phyloP scores from a whole-genome alignment of 1,139 yeast species.

The Yamadazyma trypodendri region DNA sequence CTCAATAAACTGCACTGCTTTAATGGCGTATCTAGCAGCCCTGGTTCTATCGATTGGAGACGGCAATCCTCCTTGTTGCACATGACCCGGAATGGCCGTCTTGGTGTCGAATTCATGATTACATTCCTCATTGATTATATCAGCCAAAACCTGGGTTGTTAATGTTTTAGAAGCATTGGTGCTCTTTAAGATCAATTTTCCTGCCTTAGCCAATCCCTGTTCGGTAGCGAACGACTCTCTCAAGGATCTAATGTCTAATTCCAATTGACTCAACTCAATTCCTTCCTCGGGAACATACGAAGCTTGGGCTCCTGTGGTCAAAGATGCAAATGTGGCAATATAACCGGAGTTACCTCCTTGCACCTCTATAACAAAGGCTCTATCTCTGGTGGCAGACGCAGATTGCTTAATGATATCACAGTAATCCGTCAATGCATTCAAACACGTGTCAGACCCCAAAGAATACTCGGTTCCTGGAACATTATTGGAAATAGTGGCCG shows the following conservation, averaged over 20 bases:
- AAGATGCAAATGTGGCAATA: constrained; percentile 84
- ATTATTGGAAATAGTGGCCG: constrained; percentile 93
- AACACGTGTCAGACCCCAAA: constrained; percentile 89
- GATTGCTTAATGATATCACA: constrained; percentile 95
- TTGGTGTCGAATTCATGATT: constrained; percentile 69
- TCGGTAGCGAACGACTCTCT: constrained; percentile 69
- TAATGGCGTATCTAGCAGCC: constrained; percentile 87
- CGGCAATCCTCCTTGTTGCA: constrained; percentile 96
- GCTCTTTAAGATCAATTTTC: constrained; percentile 68
- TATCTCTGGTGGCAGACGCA: constrained; percentile 90
- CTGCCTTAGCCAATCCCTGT: constrained; percentile 78
- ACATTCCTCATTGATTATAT: constrained; percentile 65
- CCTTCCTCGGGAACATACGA: constrained; percentile 93
- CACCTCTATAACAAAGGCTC: constrained; percentile 94
- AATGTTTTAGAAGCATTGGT: constrained; percentile 70
- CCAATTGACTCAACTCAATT: constrained; percentile 46
- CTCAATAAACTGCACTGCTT: constrained; percentile 85
- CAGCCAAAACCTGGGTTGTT: constrained; percentile 65
- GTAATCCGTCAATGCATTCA: constrained; percentile 84
- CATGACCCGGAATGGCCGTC: constrained; percentile 81
- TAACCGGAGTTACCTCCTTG: constrained; percentile 98
- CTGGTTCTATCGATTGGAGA: constrained; percentile 92
- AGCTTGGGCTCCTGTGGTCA: constrained; percentile 90
- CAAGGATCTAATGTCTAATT: constrained; percentile 32
- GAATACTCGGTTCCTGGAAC: constrained; percentile 98